Conservation (phyloP, 768 basidiomycete species). For the Lactifluus piperatus region DNA sequence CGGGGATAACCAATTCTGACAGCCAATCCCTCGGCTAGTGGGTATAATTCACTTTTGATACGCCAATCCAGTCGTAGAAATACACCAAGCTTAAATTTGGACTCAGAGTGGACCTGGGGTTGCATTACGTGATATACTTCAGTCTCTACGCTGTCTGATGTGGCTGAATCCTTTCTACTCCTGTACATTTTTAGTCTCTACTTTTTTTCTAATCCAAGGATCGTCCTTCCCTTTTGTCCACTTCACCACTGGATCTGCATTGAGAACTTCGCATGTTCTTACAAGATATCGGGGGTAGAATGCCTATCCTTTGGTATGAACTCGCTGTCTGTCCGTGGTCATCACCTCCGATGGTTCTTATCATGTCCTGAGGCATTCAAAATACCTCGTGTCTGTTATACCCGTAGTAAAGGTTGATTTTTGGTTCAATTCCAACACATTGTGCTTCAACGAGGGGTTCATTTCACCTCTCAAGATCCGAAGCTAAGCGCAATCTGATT, state of each 20-base stretch:
- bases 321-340: background rate
- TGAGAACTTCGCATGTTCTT: background rate
- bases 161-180: background rate
- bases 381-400: background rate
- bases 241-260: background rate
- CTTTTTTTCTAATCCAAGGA: background rate
- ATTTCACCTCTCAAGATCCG: background rate
- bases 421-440: too few relatives aligned
- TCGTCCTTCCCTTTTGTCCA: background rate
- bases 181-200: background rate
- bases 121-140: background rate
- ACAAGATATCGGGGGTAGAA: background rate
- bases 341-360: background rate
- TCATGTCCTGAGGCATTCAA: background rate
- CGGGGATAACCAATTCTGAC: background rate
- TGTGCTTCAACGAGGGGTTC: background rate
- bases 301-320: background rate
- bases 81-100: background rate
- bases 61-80: background rate
- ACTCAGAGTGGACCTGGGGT: background rate
- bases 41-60: background rate
- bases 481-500: background rate
- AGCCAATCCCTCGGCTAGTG: background rate
- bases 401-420: background rate
- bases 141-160: background rate